A percentile compares a stretch with the other conserved stretches of the same genome.
phyloP scores from a whole-genome alignment of 352 stramenopile species.

The Phytophthora rubi region DNA sequence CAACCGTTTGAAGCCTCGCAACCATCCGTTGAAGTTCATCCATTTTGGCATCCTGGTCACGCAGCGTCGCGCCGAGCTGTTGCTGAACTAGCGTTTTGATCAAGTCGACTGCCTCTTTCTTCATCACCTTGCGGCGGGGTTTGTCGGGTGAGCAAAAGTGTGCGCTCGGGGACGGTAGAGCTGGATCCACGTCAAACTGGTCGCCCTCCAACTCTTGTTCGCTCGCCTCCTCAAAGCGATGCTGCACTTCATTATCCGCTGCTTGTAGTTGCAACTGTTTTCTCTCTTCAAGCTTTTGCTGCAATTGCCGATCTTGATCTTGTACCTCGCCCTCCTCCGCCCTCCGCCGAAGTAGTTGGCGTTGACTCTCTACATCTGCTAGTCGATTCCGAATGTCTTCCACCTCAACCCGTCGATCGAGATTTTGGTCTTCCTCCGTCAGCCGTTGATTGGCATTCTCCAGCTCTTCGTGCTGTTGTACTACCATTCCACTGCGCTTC shows the following conservation, averaged over 20 bases:
- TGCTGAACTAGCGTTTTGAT: conserved; percentile 50
- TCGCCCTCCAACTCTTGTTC: conserved; percentile 2
- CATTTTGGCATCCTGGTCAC: conserved; percentile 49
- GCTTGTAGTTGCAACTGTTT: conserved; percentile 19
- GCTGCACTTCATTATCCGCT: conserved; percentile 19
- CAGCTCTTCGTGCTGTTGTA: background rate
- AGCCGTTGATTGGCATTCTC: background rate
- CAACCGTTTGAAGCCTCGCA: conserved; percentile 47
- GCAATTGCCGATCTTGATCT: conserved; percentile 2
- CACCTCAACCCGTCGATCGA: background rate
- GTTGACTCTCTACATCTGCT: conserved; percentile 7
- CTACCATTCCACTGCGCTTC: conserved; percentile 10
- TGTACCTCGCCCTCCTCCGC: background rate
- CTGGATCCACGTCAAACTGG: background rate
- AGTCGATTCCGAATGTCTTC: conserved; percentile 5
- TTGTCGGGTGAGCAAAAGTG: conserved; percentile 13
- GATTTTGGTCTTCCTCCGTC: background rate
- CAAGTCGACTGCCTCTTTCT: conserved; percentile 50
- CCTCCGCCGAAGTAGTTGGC: conserved; percentile 7
- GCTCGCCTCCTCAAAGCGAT: conserved; percentile 8
- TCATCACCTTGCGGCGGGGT: conserved; percentile 52
- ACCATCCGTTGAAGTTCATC: conserved; percentile 51
- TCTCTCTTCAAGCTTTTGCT: conserved; percentile 4
- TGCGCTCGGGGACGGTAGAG: background rate
- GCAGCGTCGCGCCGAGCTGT: conserved; percentile 46